Evolutionary conservation across 2,329 filamentous ascomycete genomes (phyloP), one percentile per base, ranked within the genome.

Genomic region (Coleophoma eucalyptorum): DNA sequence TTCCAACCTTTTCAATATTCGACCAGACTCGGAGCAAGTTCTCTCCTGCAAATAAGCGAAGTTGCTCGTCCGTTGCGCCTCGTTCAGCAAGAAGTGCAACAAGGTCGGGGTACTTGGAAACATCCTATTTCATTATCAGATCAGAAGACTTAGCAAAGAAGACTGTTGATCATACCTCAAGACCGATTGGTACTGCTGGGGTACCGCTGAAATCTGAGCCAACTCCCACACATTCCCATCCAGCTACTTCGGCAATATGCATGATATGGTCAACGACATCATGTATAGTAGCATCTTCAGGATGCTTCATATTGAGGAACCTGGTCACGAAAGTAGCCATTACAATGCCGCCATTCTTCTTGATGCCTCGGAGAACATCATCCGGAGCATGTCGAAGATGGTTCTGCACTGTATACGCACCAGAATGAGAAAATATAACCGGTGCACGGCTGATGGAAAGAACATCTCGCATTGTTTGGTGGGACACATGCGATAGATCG

Each of bases 351-450:
- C 75, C 73, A 4, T 76, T 77, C 52, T 74, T 63, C 56, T 80
- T 81, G 11, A 87, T 76, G 2, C 81, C 64, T 4, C 77, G 67
- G 18, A 87, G 66, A 1, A 86, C 74, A 49, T 85, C 81, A 54
- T 87, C 83, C 1, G 81, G 80, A 0, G 86, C 84, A 55, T 88
- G 87, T 11, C 84, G 74, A 3, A 80, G 80, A 64, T 86, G 81
- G 2, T 79, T 78, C 55, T 80, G 84, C 8, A 86, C 59, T 0
- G 76, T 70, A 57, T 82, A 76, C 3, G 77, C 78, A 2, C 77
- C 81, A 48, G 79, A 83, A 61, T 87, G 84, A 48, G 77, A 82
- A 72, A 86, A 87, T 33, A 87, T 83, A 0, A 85, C 78, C 0
- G 83, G 83, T 1, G 82, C 80, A 44, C 73, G 64, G 11, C 68